phyloP scores from a whole-genome alignment of 2,329 filamentous ascomycete species.

The Bipolaris gigantea region DNA sequence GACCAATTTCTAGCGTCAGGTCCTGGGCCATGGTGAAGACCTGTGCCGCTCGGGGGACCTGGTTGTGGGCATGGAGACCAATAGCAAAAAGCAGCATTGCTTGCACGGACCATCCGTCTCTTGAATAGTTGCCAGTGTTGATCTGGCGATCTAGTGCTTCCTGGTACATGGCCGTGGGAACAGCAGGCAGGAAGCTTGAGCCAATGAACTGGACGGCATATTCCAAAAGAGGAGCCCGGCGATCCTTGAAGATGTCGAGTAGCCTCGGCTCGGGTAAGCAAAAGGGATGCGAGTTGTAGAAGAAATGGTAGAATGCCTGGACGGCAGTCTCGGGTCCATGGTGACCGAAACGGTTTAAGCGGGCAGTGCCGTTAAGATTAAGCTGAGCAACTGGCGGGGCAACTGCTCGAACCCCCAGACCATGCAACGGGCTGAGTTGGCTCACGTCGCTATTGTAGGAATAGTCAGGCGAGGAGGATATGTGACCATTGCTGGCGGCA shows the following conservation, averaged over 20 bases:
- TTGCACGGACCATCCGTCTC: slow-evolving; percentile 66
- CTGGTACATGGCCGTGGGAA: slow-evolving; percentile 51
- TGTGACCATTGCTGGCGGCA: slow-evolving; percentile 23
- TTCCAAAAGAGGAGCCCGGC: slow-evolving; percentile 49
- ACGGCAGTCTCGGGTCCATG: slow-evolving; percentile 35
- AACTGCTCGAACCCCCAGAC: slow-evolving; percentile 23
- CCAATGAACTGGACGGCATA: slow-evolving; percentile 61
- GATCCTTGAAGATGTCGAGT: slow-evolving; percentile 47
- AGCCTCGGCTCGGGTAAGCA: slow-evolving; percentile 53
- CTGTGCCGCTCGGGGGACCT: slow-evolving; percentile 68
- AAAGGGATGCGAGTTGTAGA: slow-evolving; percentile 59
- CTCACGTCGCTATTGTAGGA: slow-evolving; percentile 35
- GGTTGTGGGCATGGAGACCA: slow-evolving; percentile 73
- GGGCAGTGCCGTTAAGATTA: slow-evolving; percentile 39
- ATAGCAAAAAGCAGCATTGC: slow-evolving; percentile 76
- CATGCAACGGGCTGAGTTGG: slow-evolving; percentile 29
- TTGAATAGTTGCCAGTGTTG: slow-evolving; percentile 33
- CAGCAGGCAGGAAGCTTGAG: slow-evolving; percentile 55
- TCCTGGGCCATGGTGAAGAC: slow-evolving; percentile 69
- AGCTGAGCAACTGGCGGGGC: slow-evolving; percentile 31
- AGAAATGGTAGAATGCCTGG: slow-evolving; percentile 52
- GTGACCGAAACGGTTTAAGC: slow-evolving; percentile 34
- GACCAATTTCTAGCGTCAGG: slow-evolving; percentile 72
- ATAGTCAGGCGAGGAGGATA: slow-evolving; percentile 38
- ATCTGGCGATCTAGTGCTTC: slow-evolving; percentile 40